Percentiles rank a stretch among this genome's conserved stretches.
Conservation (phyloP, 2,329 filamentous ascomycete species). For the Karstenula rhodostoma region DNA sequence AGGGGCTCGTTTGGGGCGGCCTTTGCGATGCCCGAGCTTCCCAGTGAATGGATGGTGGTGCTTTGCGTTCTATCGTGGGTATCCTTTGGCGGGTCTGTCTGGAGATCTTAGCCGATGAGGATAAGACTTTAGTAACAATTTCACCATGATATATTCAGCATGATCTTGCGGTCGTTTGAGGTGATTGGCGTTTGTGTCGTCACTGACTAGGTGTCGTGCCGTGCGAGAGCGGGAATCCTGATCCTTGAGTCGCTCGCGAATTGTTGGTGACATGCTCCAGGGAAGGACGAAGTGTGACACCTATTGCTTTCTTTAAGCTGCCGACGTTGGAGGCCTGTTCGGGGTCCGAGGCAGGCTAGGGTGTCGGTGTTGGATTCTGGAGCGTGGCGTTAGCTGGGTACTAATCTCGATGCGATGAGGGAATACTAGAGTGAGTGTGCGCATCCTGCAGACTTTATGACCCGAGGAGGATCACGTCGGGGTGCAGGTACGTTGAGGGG, state of each 20-base stretch:
- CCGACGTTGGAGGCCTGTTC: conserved; percentile 1
- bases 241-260: conserved; percentile 1
- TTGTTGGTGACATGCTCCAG: background rate
- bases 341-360: background rate
- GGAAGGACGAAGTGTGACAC: background rate
- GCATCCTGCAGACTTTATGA: conserved; percentile 1
- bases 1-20: conserved; percentile 37
- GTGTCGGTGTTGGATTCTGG: background rate
- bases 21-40: conserved; percentile 42
- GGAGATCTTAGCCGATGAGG: conserved; percentile 15
- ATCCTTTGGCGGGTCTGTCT: conserved; percentile 21
- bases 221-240: background rate
- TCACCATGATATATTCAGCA: conserved; percentile 37
- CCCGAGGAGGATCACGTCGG: conserved; percentile 1
- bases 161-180: conserved; percentile 1
- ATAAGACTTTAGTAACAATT: conserved; percentile 40
- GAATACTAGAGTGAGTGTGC: background rate
- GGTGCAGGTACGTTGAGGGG: background rate
- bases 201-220: background rate
- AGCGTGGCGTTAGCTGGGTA: conserved; percentile 1
- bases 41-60: conserved; percentile 17
- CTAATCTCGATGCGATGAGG: background rate
- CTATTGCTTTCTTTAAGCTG: conserved; percentile 3
- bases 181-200: background rate
- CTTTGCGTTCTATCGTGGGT: conserved; percentile 28